These are phyloP conservation scores for Phytophthora palmivora DNA, from an alignment of 352 stramenopile genomes.

Conservation along the genomic window DNA sequence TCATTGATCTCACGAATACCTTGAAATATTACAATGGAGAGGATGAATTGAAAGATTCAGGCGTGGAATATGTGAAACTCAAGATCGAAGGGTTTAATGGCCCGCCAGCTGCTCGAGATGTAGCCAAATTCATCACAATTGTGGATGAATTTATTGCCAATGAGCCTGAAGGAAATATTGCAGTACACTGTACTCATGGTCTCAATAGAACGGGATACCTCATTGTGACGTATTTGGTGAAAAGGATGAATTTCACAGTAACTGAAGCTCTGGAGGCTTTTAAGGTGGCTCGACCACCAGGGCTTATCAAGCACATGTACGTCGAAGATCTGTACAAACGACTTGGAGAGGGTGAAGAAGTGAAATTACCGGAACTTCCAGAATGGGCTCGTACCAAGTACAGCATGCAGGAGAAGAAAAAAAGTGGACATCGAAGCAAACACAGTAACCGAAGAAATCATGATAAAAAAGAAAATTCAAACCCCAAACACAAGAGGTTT, in stretches of 20 bases:
- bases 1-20: conserved; percentile 88
- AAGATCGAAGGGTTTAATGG: conserved; percentile 75
- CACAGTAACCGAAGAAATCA: background rate
- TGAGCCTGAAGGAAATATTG: conserved; percentile 53
- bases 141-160: conserved; percentile 67
- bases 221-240: conserved; percentile 79
- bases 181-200: conserved; percentile 83
- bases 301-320: conserved; percentile 88
- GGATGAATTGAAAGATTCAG: conserved; percentile 49
- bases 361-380: conserved; percentile 63
- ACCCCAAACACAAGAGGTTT: conserved; percentile 4
- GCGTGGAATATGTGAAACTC: conserved; percentile 80
- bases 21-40: conserved; percentile 85
- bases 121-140: conserved; percentile 65
- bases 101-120: conserved; percentile 55
- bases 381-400: conserved; percentile 78
- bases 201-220: conserved; percentile 85
- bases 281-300: conserved; percentile 59
- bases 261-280: conserved; percentile 76
- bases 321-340: conserved; percentile 72
- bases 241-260: conserved; percentile 49
- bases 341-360: conserved; percentile 46
- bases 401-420: conserved; percentile 24
- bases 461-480: background rate
- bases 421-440: conserved; percentile 1